These are phyloP conservation scores for Apiotrichum montevideense DNA, from an alignment of 1,284 basidiomycete genomes.

Conservation along the genomic window DNA sequence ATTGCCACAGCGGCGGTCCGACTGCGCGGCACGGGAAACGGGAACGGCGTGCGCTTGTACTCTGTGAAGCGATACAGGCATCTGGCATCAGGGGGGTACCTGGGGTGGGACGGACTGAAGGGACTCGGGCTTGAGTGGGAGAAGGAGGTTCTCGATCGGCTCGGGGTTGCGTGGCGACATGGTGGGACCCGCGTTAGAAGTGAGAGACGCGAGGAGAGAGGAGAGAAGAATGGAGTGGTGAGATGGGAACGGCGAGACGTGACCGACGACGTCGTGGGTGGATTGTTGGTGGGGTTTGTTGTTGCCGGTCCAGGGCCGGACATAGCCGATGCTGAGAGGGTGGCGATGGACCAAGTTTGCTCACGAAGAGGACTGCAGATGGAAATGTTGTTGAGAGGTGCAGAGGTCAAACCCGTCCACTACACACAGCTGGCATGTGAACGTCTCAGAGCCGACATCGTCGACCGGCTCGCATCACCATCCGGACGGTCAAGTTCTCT, in stretches of 20 bases:
- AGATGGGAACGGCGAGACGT: no score
- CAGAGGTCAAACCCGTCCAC: no score
- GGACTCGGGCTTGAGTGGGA: constrained; percentile 39
- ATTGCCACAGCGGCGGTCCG: constrained; percentile 40
- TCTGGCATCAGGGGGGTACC: constrained; percentile 16
- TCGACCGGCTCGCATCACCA: no score
- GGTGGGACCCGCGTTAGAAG: not conserved
- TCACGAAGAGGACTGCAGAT: no score
- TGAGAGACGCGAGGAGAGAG: not conserved
- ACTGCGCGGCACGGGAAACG: constrained; percentile 23
- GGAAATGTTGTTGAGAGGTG: no score
- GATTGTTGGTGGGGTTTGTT: not conserved
- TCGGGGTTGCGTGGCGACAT: constrained; percentile 21
- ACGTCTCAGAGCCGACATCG: no score
- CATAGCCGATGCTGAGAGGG: not conserved
- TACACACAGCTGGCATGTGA: no score
- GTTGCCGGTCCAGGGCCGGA: not conserved
- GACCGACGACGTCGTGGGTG: no score
- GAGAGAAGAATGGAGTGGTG: not conserved
- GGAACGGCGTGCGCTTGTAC: constrained; percentile 19
- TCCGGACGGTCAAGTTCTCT: no score
- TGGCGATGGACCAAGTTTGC: no score
- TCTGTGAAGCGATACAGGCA: constrained; percentile 35
- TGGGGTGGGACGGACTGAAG: constrained; percentile 23
- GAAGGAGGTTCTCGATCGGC: constrained; percentile 32